Percentiles rank a stretch among this genome's conserved stretches.
Conservation (phyloP, 2,329 filamentous ascomycete species). For the Trichophyton rubrum region DNA sequence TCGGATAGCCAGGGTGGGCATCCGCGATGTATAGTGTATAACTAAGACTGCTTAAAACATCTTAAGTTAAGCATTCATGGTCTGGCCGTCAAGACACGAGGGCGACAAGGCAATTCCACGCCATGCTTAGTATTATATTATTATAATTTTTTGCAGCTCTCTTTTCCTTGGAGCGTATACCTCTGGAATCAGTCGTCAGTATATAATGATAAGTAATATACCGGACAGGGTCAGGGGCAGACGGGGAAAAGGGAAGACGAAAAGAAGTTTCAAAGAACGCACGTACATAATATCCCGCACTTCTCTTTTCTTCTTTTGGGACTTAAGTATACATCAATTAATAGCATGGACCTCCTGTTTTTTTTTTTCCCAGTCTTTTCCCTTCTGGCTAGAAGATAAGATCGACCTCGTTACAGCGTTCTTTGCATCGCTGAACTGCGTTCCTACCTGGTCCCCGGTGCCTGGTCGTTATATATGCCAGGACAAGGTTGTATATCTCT, state of each 20-base stretch:
- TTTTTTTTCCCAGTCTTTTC: not conserved
- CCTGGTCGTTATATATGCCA: not conserved
- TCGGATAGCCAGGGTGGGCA: slow-evolving; percentile 1
- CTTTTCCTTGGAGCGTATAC: not conserved
- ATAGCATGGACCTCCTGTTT: not conserved
- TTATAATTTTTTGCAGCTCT: not conserved
- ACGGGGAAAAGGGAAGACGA: slow-evolving; percentile 1
- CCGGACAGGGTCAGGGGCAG: not conserved
- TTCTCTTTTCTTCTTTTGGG: not conserved
- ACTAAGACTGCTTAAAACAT: not conserved
- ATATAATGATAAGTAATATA: not conserved
- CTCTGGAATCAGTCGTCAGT: not conserved
- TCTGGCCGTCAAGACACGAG: not conserved
- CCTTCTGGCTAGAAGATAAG: not conserved
- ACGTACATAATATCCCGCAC: slow-evolving; percentile 3
- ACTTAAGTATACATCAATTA: not conserved
- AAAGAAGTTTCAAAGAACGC: slow-evolving; percentile 3
- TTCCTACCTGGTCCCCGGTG: not conserved
- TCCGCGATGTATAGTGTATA: not conserved
- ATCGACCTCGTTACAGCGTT: not conserved
- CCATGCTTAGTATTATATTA: not conserved
- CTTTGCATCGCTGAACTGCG: not conserved
- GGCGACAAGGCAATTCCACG: not conserved
- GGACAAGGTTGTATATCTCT: not conserved
- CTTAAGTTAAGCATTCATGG: not conserved